Percentiles rank a stretch among this genome's conserved stretches.
Conservation (phyloP, 78 protist genomes). For the Parvularia atlantis region DNA sequence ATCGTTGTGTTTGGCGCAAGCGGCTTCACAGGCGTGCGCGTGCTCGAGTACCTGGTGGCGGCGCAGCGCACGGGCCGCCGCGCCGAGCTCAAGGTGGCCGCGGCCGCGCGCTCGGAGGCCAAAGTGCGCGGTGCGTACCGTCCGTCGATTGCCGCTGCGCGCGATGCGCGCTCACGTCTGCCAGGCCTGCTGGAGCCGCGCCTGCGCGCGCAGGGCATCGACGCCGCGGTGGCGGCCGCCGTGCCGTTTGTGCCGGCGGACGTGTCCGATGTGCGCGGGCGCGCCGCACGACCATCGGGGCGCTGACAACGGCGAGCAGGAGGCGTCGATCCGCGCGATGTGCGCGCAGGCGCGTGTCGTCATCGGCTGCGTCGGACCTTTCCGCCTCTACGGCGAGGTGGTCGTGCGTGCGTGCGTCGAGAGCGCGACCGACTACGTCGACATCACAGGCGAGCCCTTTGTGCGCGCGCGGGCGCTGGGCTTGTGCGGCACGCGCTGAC, state of each 20-base stretch:
- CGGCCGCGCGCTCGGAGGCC: background rate
- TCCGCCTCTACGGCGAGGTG: background rate
- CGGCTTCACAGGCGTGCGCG: constrained; percentile 13
- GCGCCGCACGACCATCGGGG: too few species aligned
- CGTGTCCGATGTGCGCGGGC: too few species aligned
- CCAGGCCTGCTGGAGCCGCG: background rate
- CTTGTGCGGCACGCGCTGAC: too few species aligned
- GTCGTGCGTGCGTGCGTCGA: constrained; percentile 28
- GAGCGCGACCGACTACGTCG: constrained; percentile 21
- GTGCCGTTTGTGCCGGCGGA: background rate
- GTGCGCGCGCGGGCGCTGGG: too few species aligned
- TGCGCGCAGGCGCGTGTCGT: constrained; percentile 4
- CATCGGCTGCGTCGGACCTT: constrained; percentile 32
- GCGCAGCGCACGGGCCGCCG: background rate
- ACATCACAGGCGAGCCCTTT: constrained; percentile 48
- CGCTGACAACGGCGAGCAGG: background rate
- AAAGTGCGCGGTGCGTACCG: background rate
- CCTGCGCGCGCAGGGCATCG: background rate
- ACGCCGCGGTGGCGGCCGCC: background rate
- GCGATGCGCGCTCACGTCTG: background rate
- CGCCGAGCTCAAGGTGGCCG: background rate
- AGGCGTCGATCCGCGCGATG: background rate
- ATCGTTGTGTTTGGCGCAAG: constrained; percentile 13
- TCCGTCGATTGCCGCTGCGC: too few species aligned
- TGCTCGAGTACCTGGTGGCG: background rate